These are phyloP conservation scores for Xylaria cubensis DNA, from an alignment of 495 filamentous ascomycete genomes.

Conservation along the genomic window DNA sequence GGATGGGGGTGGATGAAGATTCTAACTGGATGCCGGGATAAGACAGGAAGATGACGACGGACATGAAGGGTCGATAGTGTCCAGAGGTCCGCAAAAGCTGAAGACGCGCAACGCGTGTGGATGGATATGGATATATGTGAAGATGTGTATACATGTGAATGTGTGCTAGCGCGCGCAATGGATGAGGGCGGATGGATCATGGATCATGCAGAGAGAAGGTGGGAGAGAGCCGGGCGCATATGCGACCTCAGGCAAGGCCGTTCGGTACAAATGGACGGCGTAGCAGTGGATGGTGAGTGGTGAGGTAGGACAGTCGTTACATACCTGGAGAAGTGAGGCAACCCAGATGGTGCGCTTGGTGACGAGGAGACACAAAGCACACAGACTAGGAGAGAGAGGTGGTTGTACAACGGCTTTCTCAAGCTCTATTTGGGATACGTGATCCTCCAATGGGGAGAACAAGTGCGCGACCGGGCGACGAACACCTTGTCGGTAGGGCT, in stretches of 20 bases:
- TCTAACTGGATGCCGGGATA: constrained; percentile 8
- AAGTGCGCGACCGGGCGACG: constrained; percentile 18
- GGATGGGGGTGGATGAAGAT: neutral
- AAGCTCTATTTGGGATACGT: neutral
- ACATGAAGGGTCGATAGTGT: neutral
- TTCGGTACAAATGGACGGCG: constrained; percentile 16
- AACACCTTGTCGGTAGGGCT: constrained; percentile 26
- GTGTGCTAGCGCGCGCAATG: constrained; percentile 21
- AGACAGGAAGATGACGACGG: neutral
- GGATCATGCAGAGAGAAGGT: constrained; percentile 25
- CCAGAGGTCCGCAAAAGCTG: constrained; percentile 17
- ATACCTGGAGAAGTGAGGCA: constrained; percentile 18
- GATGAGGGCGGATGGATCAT: constrained; percentile 23
- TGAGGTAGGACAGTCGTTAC: constrained; percentile 9
- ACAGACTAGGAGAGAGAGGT: neutral
- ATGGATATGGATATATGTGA: constrained; percentile 15
- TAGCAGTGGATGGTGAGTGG: neutral
- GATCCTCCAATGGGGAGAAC: constrained; percentile 22
- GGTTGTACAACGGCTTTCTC: constrained; percentile 9
- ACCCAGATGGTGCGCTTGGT: constrained; percentile 10
- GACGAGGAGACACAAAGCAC: constrained; percentile 11
- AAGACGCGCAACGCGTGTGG: constrained; percentile 19
- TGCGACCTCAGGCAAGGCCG: constrained; percentile 28
- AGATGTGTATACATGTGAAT: constrained; percentile 18
- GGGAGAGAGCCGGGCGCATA: constrained; percentile 24